Percentiles rank a stretch among this genome's conserved stretches.
These are phyloP conservation scores for Tulasnella sp. DNA, from an alignment of 768 basidiomycete species.

Conservation along the genomic window DNA sequence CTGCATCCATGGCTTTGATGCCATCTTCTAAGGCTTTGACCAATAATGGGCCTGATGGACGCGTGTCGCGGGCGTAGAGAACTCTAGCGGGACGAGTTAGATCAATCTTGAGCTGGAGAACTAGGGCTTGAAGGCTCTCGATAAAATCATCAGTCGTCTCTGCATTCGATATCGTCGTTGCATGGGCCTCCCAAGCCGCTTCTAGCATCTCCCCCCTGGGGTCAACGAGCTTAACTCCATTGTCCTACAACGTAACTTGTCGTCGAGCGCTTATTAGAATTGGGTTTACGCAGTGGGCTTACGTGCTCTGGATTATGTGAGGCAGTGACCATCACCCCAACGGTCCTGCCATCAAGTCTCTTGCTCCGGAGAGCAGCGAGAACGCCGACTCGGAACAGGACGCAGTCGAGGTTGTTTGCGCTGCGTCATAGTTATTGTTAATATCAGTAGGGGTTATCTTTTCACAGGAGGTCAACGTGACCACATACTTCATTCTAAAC, in stretches of 20 bases:
- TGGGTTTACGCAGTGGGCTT: slow-evolving; percentile 19
- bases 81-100: slow-evolving; percentile 64
- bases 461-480: slow-evolving; percentile 6
- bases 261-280: not conserved
- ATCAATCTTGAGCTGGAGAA: slow-evolving; percentile 59
- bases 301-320: slow-evolving; percentile 99
- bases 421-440: slow-evolving; percentile 29
- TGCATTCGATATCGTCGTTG: slow-evolving; percentile 79
- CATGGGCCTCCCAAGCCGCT: slow-evolving; percentile 79
- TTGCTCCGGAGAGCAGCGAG: slow-evolving; percentile 85
- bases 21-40: slow-evolving; percentile 73
- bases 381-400: slow-evolving; percentile 87
- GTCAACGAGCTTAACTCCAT: slow-evolving; percentile 97
- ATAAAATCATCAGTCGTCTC: slow-evolving; percentile 60
- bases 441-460: slow-evolving; percentile 13
- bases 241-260: slow-evolving; percentile 49
- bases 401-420: slow-evolving; percentile 62
- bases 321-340: slow-evolving; percentile 98
- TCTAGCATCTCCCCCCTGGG: slow-evolving; percentile 97
- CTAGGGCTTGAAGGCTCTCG: slow-evolving; percentile 44
- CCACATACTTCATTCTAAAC: slow-evolving; percentile 74
- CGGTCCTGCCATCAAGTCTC: slow-evolving; percentile 75
- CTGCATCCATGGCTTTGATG: slow-evolving; percentile 55
- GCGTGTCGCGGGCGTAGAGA: slow-evolving; percentile 86
- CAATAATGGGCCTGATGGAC: slow-evolving; percentile 69